Percentiles rank a stretch among this genome's conserved stretches.
These are phyloP conservation scores for Kazachstania viticola DNA, from an alignment of 805 yeast genomes.

Conservation along the genomic window DNA sequence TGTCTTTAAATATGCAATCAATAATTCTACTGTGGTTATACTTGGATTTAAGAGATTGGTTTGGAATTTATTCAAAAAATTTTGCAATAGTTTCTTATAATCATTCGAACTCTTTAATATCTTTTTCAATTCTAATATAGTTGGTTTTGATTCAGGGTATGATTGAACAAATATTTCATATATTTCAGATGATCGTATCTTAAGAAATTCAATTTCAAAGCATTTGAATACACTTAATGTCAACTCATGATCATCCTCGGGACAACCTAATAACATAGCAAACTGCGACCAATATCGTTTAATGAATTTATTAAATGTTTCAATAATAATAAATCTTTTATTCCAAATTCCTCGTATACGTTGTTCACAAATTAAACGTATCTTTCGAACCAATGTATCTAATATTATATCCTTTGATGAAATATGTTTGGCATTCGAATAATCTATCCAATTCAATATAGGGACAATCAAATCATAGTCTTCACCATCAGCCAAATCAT, in stretches of 20 bases:
- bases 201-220: slow-evolving; percentile 18
- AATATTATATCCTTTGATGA: slow-evolving; percentile 14
- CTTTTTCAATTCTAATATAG: slow-evolving; percentile 48
- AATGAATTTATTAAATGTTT: slow-evolving; percentile 20
- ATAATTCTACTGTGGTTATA: slow-evolving; percentile 60
- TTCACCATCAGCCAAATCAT: slow-evolving; percentile 13
- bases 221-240: slow-evolving; percentile 15
- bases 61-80: slow-evolving; percentile 14
- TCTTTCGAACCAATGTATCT: slow-evolving; percentile 12
- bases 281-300: slow-evolving; percentile 18
- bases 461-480: slow-evolving; percentile 17
- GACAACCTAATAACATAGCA: slow-evolving; percentile 11
- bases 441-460: slow-evolving; percentile 17
- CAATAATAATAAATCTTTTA: slow-evolving; percentile 15
- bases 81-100: slow-evolving; percentile 8
- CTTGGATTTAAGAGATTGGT: slow-evolving; percentile 59
- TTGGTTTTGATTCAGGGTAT: slow-evolving; percentile 41
- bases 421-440: slow-evolving; percentile 7
- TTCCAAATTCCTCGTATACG: slow-evolving; percentile 12
- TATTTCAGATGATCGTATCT: slow-evolving; percentile 43
- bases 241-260: slow-evolving; percentile 20
- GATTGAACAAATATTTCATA: slow-evolving; percentile 41
- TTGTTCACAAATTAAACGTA: slow-evolving; percentile 10
- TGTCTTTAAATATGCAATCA: slow-evolving; percentile 57
- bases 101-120: slow-evolving; percentile 33